These are phyloP conservation scores for Wickerhamiella nectarea DNA, from an alignment of 805 yeast genomes.

Conservation along the genomic window DNA sequence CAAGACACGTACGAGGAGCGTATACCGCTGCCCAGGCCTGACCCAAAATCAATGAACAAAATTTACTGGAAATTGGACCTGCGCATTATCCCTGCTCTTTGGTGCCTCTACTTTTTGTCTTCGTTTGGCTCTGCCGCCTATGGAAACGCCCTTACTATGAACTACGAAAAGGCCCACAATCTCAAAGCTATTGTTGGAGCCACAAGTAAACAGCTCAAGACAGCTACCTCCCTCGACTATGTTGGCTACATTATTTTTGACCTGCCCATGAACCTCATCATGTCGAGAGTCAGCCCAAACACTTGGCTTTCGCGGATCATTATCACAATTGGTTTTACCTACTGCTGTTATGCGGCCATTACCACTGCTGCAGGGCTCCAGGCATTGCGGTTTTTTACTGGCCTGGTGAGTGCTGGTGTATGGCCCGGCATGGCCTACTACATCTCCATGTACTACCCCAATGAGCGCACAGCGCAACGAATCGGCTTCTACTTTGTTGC, in stretches of 20 bases:
- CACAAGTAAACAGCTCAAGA: constrained; percentile 44
- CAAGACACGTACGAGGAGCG: no score
- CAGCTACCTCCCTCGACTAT: constrained; percentile 68
- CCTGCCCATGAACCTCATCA: constrained; percentile 72
- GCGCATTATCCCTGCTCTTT: constrained; percentile 68
- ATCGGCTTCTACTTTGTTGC: constrained; percentile 87
- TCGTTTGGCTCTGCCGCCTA: constrained; percentile 68
- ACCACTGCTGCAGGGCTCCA: constrained; percentile 44
- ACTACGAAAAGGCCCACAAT: constrained; percentile 46
- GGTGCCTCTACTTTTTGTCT: constrained; percentile 65
- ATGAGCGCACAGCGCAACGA: constrained; percentile 57
- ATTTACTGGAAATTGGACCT: constrained; percentile 45
- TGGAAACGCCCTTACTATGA: constrained; percentile 74
- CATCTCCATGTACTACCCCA: constrained; percentile 73
- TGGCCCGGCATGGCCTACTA: constrained; percentile 89
- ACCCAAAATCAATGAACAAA: constrained; percentile 15
- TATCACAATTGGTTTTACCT: constrained; percentile 62
- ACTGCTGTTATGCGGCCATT: constrained; percentile 57
- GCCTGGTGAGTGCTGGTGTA: constrained; percentile 70
- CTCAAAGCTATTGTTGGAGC: constrained; percentile 38
- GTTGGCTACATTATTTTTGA: constrained; percentile 78
- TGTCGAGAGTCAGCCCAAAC: constrained; percentile 77
- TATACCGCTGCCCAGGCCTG: no score
- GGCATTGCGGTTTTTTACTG: constrained; percentile 59
- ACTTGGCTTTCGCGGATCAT: constrained; percentile 73